Evolutionary conservation across 495 filamentous ascomycete species (phyloP).

Genomic region (Chaetomium tenue): DNA sequence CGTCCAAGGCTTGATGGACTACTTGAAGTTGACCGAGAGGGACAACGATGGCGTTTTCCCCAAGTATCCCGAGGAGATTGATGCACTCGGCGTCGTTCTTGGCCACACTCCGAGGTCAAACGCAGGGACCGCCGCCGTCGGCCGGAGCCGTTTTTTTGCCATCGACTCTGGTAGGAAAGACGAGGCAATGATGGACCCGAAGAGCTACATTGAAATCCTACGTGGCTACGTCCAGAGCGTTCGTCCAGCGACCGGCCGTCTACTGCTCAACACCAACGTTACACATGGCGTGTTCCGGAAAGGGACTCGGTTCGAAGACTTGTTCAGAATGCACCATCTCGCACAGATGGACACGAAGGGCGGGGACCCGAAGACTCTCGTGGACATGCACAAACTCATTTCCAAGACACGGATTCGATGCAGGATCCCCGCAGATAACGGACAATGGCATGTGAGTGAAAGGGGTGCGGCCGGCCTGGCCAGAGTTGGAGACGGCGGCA

Average conservation of each 20-base stretch:
- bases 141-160: slow-evolving; percentile 47
- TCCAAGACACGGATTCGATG: slow-evolving; percentile 44
- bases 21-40: slow-evolving; percentile 48
- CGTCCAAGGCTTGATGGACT: slow-evolving; percentile 51
- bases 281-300: slow-evolving; percentile 49
- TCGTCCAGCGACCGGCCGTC: slow-evolving; percentile 60
- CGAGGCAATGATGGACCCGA: slow-evolving; percentile 12
- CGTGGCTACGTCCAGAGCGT: slow-evolving; percentile 69
- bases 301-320: slow-evolving; percentile 22
- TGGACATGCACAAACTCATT: slow-evolving; percentile 45
- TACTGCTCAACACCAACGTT: slow-evolving; percentile 62
- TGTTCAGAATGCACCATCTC: slow-evolving; percentile 26
- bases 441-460: slow-evolving; percentile 36
- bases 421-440: slow-evolving; percentile 42
- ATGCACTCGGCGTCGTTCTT: slow-evolving; percentile 52
- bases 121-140: slow-evolving; percentile 35
- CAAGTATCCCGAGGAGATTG: slow-evolving; percentile 41
- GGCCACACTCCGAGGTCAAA: slow-evolving; percentile 42
- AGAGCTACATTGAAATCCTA: slow-evolving; percentile 41
- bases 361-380: not conserved
- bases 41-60: slow-evolving; percentile 43
- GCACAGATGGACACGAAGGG: slow-evolving; percentile 9
- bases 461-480: slow-evolving; percentile 53
- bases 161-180: slow-evolving; percentile 28
- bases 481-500: slow-evolving; percentile 17